Base-by-base conservation (phyloP, 2,329 filamentous ascomycete genomes). In the Fusarium caatingaense region DNA sequence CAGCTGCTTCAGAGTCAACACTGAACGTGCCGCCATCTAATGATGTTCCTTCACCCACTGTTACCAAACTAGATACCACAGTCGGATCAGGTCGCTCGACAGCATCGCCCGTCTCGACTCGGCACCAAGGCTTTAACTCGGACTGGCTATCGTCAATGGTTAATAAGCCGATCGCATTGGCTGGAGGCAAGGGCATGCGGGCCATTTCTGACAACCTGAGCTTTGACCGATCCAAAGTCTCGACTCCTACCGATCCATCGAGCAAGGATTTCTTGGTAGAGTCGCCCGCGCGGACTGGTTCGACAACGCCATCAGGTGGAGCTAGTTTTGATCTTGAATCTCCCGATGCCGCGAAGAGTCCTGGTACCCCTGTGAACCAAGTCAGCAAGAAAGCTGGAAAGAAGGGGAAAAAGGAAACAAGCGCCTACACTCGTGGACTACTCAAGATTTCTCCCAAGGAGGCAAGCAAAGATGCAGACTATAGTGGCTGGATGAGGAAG, bases 401-500 rank as follows among this genome's bases (percentile, higher is more conserved):
- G 86, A 94, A 95, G 80, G 89, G 90, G 54, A 99, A 99, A 83
- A 97, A 98, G 78, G 91, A 93, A 61, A 99, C 96, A 0, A 98
- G 94, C 76, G 96, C 96, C 1, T 99, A 98, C 80, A 93, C 91
- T 20, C 91, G 93, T 30, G 96, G 96, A 0, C 83, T 98, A 42
- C 87, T 92, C 73, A 94, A 94, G 80, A 92, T 95, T 64, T 83
- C 88, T 0, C 96, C 96, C 0, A 85, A 89, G 58, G 93, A 97
- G 77, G 94, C 95, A 65, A 96, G 97, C 80, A 83, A 89, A 66
- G 90, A 89, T 66, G 95, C 93, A 58, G 95, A 99, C 77, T 98
- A 97, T 79, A 95, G 91, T 75, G 96, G 96, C 2, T 99, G 96
- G 96, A 99, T 99, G 96, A 98, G 96, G 85, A 99, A 99, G 86